Evolutionary conservation across 345 rosid genomes (phyloP), one percentile per base, ranked within the genome.

Genomic region (Linum tenue): DNA sequence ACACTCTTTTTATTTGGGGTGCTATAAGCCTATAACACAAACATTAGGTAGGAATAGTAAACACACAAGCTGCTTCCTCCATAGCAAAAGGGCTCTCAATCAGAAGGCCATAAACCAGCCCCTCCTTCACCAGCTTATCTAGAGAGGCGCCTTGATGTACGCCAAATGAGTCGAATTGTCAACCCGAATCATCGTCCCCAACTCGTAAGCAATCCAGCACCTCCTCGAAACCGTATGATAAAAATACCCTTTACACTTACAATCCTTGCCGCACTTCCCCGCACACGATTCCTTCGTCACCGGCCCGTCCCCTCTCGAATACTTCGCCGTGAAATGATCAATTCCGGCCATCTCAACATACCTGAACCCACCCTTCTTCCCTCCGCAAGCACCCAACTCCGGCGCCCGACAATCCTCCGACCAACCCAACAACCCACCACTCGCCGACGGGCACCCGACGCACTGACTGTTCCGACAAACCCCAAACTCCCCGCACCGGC

Each of bases 341-440:
- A 81, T 85, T 2, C 86, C 85, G 66, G 78, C 76, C 15, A 88
- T 22, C 50, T 82, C 76, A 58, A 73, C 77, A 48, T 83, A 84
- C 12, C 62, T 63, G 50, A 79, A 67, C 9, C 67, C 66, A 17
- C 44, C 44, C 44, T 41, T 41, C 9, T 57, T 69, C 9, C 64
- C 51, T 6, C 53, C 53, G 4, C 83, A 72, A 39, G 71, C 59
- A 0, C 68, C 1, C 0, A 81, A 37, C 16, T 64, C 69, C 43
- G 64, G 68, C 1, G 80, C 53, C 31, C 66, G 69, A 31, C 89
- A 86, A 7, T 37, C 64, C 69, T 79, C 70, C 69, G 76, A 76
- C 88, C 86, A 82, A 4, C 85, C 84, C 64, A 67, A 4, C 2
- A 81, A 64, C 17, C 83, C 83, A 22, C 31, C 31, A 5, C 39